Base-by-base conservation (phyloP, 139 green algal genomes). In the Eudorina sp. region DNA sequence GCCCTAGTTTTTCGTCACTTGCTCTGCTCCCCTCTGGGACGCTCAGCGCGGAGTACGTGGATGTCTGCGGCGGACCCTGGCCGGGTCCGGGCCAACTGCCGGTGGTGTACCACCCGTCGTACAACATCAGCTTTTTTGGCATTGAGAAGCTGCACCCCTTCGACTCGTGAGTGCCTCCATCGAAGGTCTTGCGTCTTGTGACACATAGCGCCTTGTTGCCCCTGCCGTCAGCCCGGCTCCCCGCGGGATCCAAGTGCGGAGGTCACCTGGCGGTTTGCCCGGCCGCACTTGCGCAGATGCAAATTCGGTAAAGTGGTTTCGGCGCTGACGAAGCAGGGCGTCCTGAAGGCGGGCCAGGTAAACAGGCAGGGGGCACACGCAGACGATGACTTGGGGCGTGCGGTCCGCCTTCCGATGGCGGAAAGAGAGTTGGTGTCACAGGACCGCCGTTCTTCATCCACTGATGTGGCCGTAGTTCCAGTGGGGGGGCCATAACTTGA, bases 71-170 rank as follows among this genome's bases (percentile, higher is more conserved):
- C 36, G 58, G 41, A 5, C 25, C 58, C 7, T 74, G 60, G 60
- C 58, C 60, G 8, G 41, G 40, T 4, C 41, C 80, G 4, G 62
- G 31, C 0, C 41, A 76, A 46, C 55, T 76, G 29, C 80, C 80
- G 11, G 45, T 87, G 16, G 64, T 78, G 11, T 87, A 87, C 64
- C 81, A 87, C 64, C 62, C 43, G 2, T 58, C 19, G 0, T 88
- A 88, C 68, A 88, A 97, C 92, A 95, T 98, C 0, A 83, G 85
- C 13, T 95, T 98, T 68, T 93, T 91, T 38, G 95, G 95, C 5
- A n/a, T 98, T 6, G 96, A 98, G 72, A 96, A 95, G 76, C 90
- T 97, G 34, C 95, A 97, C 83, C 94, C 94, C 29, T 98, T 98
- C 86, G 96, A 98, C 83, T 81, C 83, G 53, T 94, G 62, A 72